Conservation (phyloP, 441 rosid genomes). For the Raphanus hybrid region DNA sequence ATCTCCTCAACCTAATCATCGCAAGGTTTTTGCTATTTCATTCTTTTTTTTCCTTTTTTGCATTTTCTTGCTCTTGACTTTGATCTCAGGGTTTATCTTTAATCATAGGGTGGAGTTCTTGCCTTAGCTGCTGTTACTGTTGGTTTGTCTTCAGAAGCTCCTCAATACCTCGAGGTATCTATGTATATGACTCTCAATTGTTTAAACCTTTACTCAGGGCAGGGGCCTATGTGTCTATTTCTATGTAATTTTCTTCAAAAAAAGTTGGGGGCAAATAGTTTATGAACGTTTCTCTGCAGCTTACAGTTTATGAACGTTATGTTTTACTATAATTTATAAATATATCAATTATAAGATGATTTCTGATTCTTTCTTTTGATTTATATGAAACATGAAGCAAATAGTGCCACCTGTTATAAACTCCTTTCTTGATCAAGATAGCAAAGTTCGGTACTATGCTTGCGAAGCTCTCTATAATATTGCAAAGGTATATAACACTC, state of each 20-base stretch:
- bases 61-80: background rate
- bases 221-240: too few relatives aligned
- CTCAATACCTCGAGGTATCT: constrained; percentile 95
- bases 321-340: too few relatives aligned
- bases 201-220: too few relatives aligned
- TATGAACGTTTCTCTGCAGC: too few relatives aligned
- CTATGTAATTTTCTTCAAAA: too few relatives aligned
- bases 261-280: too few relatives aligned
- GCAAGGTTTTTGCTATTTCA: background rate
- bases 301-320: too few relatives aligned
- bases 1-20: constrained; percentile 5
- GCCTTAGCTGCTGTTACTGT: constrained; percentile 98
- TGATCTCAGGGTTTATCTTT: background rate
- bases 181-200: too few relatives aligned
- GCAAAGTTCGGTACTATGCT: constrained; percentile 99
- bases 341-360: too few relatives aligned
- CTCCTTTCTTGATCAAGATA: constrained; percentile 96
- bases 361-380: constrained; percentile 16
- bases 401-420: constrained; percentile 96
- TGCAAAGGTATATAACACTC: constrained; percentile 73
- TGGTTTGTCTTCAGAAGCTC: constrained; percentile 88
- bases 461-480: constrained; percentile 99
- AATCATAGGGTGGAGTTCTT: background rate
- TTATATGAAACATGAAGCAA: constrained; percentile 63
- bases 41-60: background rate